Evolutionary conservation across 352 stramenopile genomes (phyloP).

Genomic region (Globisporangium mamillatum): DNA sequence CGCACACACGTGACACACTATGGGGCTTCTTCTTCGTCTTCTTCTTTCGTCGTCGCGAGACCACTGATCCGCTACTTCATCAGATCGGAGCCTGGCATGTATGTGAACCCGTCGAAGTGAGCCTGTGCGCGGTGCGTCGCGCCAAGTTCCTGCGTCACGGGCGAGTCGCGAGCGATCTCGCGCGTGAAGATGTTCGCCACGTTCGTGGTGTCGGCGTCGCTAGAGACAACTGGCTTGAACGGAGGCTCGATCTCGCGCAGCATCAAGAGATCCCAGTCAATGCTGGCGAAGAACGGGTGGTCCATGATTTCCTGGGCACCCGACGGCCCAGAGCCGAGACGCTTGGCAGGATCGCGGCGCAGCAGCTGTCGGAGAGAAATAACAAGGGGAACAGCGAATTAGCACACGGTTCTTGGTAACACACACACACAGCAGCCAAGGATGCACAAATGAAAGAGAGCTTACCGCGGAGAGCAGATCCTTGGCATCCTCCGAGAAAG

Average conservation of each 20-base stretch:
- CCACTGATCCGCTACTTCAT: conserved; percentile 16
- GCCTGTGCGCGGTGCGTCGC: conserved; percentile 79
- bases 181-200: conserved; percentile 87
- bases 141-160: conserved; percentile 81
- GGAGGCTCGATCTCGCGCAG: conserved; percentile 80
- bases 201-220: conserved; percentile 80
- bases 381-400: not conserved
- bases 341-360: conserved; percentile 78
- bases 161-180: conserved; percentile 85
- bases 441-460: not conserved
- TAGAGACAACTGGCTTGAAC: conserved; percentile 86
- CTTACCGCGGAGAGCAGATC: conserved; percentile 67
- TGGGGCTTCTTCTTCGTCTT: not conserved
- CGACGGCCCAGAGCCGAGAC: conserved; percentile 72
- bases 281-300: conserved; percentile 85
- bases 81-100: conserved; percentile 76
- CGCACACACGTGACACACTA: conserved; percentile 4
- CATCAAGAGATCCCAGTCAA: conserved; percentile 82
- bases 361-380: conserved; percentile 46
- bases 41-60: not conserved
- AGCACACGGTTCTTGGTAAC: not conserved
- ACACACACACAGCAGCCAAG: not conserved
- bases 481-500: conserved; percentile 88
- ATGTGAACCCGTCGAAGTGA: conserved; percentile 94
- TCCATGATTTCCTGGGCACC: conserved; percentile 90